Evolutionary conservation across 2,329 filamentous ascomycete genomes (phyloP).

Genomic region (Calonectria crousiana): DNA sequence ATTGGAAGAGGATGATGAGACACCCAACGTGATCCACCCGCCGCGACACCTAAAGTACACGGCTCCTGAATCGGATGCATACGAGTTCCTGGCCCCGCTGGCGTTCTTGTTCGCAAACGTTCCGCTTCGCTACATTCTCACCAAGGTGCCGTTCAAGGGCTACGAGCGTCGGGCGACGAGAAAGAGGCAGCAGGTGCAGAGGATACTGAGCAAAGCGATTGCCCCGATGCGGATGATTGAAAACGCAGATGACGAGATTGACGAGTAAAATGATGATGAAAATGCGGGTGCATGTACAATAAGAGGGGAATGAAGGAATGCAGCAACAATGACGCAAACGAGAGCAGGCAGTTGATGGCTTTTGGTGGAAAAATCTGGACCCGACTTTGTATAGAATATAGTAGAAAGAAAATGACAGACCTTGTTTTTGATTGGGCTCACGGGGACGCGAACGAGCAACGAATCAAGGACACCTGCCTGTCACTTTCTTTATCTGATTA

Average conservation of each 20-base stretch:
- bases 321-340: neutral
- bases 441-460: neutral
- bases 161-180: slow-evolving; percentile 16
- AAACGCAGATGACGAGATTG: slow-evolving; percentile 5
- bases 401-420: neutral
- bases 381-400: neutral
- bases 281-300: neutral
- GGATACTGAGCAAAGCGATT: slow-evolving; percentile 2
- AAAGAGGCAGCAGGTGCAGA: slow-evolving; percentile 22
- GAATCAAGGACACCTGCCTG: neutral
- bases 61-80: slow-evolving; percentile 9
- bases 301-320: neutral
- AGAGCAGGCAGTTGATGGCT: neutral
- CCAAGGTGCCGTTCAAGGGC: neutral
- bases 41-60: neutral
- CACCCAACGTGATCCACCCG: neutral
- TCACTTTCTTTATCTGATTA: neutral
- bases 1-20: neutral
- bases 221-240: neutral
- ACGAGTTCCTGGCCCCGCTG: slow-evolving; percentile 24
- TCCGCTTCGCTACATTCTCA: neutral
- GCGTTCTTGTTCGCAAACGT: slow-evolving; percentile 17
- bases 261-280: neutral
- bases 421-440: neutral
- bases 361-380: neutral